Evolutionary conservation across 2,329 filamentous ascomycete genomes (phyloP).

Genomic region (Alternaria sp.): DNA sequence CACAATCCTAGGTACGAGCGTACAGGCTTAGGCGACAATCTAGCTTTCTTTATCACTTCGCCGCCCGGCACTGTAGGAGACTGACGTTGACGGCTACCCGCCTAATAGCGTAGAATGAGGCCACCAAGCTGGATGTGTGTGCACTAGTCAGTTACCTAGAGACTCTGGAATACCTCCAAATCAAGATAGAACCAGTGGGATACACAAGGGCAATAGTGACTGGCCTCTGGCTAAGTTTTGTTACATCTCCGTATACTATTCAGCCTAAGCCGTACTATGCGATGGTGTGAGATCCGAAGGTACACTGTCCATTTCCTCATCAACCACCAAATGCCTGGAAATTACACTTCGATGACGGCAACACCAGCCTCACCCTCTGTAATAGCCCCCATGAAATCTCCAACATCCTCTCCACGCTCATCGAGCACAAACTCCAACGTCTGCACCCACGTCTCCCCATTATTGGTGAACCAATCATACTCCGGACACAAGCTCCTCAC

Average conservation of each 20-base stretch:
- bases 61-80: too few species aligned
- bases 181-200: background rate
- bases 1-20: background rate
- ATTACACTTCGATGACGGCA: slow-evolving; percentile 32
- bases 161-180: background rate
- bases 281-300: background rate
- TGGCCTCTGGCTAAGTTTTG: background rate
- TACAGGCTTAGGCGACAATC: background rate
- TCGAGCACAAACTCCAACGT: slow-evolving; percentile 65
- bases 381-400: slow-evolving; percentile 69
- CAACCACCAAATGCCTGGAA: background rate
- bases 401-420: slow-evolving; percentile 62
- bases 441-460: slow-evolving; percentile 68
- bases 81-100: background rate
- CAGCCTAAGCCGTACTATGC: background rate
- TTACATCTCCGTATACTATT: background rate
- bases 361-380: slow-evolving; percentile 77
- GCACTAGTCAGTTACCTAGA: background rate
- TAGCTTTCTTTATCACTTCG: background rate
- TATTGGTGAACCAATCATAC: slow-evolving; percentile 67
- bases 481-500: slow-evolving; percentile 56
- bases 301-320: background rate
- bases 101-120: background rate
- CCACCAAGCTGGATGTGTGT: background rate
- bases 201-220: background rate